These are phyloP conservation scores for Aspergillus sclerotialis DNA, from an alignment of 2,329 filamentous ascomycete species.

Conservation along the genomic window DNA sequence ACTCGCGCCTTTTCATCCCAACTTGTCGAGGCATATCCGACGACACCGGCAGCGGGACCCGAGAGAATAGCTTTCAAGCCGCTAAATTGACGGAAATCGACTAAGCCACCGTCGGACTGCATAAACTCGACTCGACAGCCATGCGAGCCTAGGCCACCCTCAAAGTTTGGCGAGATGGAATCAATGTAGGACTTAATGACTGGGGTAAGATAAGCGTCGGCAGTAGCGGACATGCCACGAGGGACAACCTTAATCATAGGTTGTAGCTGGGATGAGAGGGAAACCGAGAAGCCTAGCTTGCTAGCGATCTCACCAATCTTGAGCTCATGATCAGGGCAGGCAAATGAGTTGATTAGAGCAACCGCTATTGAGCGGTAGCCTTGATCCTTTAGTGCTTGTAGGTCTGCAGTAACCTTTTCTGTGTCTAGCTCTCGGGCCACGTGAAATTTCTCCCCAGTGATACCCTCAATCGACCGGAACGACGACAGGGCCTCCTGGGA, in stretches of 20 bases:
- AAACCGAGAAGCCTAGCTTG: slow-evolving; percentile 74
- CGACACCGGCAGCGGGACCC: slow-evolving; percentile 80
- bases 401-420: slow-evolving; percentile 49
- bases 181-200: slow-evolving; percentile 69
- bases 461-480: slow-evolving; percentile 52
- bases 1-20: slow-evolving; percentile 50
- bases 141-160: slow-evolving; percentile 63
- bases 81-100: slow-evolving; percentile 54
- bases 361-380: slow-evolving; percentile 77
- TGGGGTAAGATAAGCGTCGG: slow-evolving; percentile 72
- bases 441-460: slow-evolving; percentile 60
- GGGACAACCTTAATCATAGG: slow-evolving; percentile 79
- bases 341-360: slow-evolving; percentile 84
- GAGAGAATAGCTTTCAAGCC: slow-evolving; percentile 78
- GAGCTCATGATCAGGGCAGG: slow-evolving; percentile 77
- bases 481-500: slow-evolving; percentile 70
- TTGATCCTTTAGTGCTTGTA: slow-evolving; percentile 60
- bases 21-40: slow-evolving; percentile 84
- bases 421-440: slow-evolving; percentile 56
- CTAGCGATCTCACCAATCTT: slow-evolving; percentile 69
- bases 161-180: slow-evolving; percentile 56
- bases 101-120: slow-evolving; percentile 71
- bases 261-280: slow-evolving; percentile 71
- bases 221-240: slow-evolving; percentile 69
- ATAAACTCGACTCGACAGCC: slow-evolving; percentile 89